Conservation (phyloP, 352 stramenopile genomes). For the Elongisporangium anandrum region DNA sequence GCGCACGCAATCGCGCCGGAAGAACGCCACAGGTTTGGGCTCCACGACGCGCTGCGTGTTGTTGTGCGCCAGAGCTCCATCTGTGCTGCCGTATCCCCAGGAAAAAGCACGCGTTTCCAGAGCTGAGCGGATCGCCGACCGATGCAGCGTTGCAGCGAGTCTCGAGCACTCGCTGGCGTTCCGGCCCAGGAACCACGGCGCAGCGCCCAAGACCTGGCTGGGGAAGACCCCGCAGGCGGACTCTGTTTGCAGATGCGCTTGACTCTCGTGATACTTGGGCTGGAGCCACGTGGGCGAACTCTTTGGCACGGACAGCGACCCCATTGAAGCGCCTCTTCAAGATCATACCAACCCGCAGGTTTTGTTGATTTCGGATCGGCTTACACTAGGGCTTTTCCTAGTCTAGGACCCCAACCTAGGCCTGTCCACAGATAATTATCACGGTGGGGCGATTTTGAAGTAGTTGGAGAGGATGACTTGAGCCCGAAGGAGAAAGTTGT, state of each 20-base stretch:
- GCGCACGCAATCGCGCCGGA: conserved; percentile 29
- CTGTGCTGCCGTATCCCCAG: conserved; percentile 50
- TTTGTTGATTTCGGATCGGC: too few species aligned
- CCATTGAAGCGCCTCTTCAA: background rate
- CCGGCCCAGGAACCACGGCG: conserved; percentile 15
- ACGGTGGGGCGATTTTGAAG: too few species aligned
- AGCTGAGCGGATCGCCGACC: conserved; percentile 16
- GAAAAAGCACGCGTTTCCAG: conserved; percentile 28
- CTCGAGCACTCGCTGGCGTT: conserved; percentile 32
- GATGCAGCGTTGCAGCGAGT: conserved; percentile 34
- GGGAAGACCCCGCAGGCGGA: conserved; percentile 9
- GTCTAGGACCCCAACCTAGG: too few species aligned
- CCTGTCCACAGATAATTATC: too few species aligned
- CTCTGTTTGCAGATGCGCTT: conserved; percentile 32
- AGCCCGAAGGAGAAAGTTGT: too few species aligned
- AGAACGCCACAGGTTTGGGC: conserved; percentile 31
- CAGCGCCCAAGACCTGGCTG: background rate
- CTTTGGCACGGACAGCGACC: background rate
- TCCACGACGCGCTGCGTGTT: conserved; percentile 15
- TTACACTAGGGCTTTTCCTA: too few species aligned
- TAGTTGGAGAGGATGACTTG: too few species aligned
- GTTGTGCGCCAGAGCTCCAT: conserved; percentile 40
- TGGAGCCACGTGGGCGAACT: background rate
- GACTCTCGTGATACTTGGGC: conserved; percentile 44
- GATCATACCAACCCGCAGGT: too few species aligned